A percentile compares a stretch with the other conserved stretches of the same genome.
Evolutionary conservation across 352 stramenopile species (phyloP).

Genomic region (Pythium periplocum): DNA sequence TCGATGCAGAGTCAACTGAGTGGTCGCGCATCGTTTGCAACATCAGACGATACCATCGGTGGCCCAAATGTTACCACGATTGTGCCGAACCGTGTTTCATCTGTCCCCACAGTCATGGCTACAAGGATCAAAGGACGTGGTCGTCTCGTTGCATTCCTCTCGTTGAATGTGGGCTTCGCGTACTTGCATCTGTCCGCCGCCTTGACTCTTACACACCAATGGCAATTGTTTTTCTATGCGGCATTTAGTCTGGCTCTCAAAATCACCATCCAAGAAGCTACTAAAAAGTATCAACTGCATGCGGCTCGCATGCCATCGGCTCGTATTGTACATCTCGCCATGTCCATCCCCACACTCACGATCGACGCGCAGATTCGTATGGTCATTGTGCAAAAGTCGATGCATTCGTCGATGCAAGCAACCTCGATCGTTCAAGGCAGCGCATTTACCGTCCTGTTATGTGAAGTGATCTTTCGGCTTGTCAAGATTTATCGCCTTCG

Average conservation of each 20-base stretch:
- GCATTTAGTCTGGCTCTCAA: conserved; percentile 23
- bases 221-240: conserved; percentile 21
- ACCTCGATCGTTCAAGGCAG: neutral
- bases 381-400: conserved; percentile 22
- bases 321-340: conserved; percentile 18
- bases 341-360: conserved; percentile 27
- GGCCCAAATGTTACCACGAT: neutral
- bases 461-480: conserved; percentile 30
- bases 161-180: conserved; percentile 13
- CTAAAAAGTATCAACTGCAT: conserved; percentile 21
- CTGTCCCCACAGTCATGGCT: neutral
- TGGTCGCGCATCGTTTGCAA: neutral
- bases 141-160: conserved; percentile 8
- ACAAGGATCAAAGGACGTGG: conserved; percentile 7
- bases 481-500: conserved; percentile 27
- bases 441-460: conserved; percentile 23
- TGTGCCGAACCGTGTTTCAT: neutral
- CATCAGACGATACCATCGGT: neutral
- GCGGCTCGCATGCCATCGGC: conserved; percentile 14
- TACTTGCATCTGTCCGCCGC: conserved; percentile 21
- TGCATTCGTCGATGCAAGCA: neutral
- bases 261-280: conserved; percentile 24
- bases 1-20: neutral
- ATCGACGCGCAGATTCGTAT: conserved; percentile 31
- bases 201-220: conserved; percentile 16